Conservation (phyloP, 805 yeast genomes). For the Lipomyces sp. region DNA sequence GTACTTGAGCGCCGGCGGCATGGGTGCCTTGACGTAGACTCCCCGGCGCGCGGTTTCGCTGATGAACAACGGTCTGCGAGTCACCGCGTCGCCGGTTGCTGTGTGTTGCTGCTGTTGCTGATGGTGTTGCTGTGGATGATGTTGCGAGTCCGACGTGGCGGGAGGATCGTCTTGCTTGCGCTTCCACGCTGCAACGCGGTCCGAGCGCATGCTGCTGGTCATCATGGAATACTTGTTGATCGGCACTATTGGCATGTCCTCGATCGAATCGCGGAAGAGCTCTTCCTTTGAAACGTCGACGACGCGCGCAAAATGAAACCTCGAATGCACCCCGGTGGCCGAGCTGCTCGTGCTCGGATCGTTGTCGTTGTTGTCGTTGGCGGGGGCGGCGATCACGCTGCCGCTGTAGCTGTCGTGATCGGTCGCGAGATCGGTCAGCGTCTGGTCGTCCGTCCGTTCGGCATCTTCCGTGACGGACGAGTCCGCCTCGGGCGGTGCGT, state of each 20-base stretch:
- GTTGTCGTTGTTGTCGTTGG: not conserved
- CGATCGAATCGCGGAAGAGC: conserved; percentile 35
- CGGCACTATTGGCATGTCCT: conserved; percentile 38
- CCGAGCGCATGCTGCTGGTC: conserved; percentile 5
- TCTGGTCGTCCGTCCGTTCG: not conserved
- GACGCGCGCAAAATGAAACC: conserved; percentile 14
- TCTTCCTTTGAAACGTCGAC: conserved; percentile 12
- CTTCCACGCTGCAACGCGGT: conserved; percentile 3
- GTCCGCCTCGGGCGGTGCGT: too few relatives aligned
- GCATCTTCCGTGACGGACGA: not conserved
- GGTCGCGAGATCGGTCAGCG: not conserved
- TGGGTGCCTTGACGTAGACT: conserved; percentile 68
- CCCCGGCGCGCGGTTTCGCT: conserved; percentile 23
- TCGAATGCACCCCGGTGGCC: conserved; percentile 3
- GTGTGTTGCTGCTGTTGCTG: not conserved
- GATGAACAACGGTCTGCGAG: conserved; percentile 18
- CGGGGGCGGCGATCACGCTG: too few relatives aligned
- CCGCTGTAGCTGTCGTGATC: not conserved
- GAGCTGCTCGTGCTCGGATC: not conserved
- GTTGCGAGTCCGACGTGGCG: not conserved
- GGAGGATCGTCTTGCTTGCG: not conserved
- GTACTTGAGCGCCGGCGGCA: conserved; percentile 80
- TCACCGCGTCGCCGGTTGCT: not conserved
- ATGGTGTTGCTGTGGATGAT: not conserved
- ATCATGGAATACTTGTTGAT: conserved; percentile 24